phyloP scores from a whole-genome alignment of 306 rosid species.

The Malus sylvestris region DNA sequence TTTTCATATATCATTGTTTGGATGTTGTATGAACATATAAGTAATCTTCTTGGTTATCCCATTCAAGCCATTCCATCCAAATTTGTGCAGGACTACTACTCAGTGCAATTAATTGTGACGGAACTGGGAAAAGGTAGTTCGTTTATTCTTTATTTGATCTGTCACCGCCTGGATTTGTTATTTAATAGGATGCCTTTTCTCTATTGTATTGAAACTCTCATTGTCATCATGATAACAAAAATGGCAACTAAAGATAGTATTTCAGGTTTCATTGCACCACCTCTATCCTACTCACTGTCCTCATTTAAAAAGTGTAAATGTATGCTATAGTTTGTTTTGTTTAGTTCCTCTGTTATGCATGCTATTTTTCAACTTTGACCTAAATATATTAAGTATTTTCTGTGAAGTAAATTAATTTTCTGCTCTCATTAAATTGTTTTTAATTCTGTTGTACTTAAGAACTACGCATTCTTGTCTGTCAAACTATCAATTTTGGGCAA shows the following conservation, averaged over 20 bases:
- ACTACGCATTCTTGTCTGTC: background rate
- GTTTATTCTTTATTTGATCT: background rate
- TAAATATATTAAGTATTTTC: background rate
- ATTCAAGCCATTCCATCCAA: slow-evolving; percentile 14
- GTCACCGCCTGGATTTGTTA: background rate
- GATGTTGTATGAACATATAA: background rate
- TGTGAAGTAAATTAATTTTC: background rate
- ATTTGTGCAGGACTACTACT: slow-evolving; percentile 61
- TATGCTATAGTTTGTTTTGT: background rate
- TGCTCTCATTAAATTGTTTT: background rate
- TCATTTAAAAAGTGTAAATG: background rate
- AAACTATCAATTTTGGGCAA: background rate
- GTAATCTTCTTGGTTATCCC: background rate
- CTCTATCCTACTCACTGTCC: background rate
- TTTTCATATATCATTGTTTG: background rate
- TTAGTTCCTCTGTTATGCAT: background rate
- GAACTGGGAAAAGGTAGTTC: slow-evolving; percentile 76
- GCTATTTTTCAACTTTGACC: background rate
- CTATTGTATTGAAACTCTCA: background rate
- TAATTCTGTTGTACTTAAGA: background rate
- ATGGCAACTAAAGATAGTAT: background rate
- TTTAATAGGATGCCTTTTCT: background rate
- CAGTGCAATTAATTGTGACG: slow-evolving; percentile 60
- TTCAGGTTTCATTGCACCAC: background rate
- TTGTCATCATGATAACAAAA: background rate